A percentile compares a stretch with the other conserved stretches of the same genome.
Evolutionary conservation across 73 alveolate genomes (phyloP).

Genomic region (Paramecium primaurelia): DNA sequence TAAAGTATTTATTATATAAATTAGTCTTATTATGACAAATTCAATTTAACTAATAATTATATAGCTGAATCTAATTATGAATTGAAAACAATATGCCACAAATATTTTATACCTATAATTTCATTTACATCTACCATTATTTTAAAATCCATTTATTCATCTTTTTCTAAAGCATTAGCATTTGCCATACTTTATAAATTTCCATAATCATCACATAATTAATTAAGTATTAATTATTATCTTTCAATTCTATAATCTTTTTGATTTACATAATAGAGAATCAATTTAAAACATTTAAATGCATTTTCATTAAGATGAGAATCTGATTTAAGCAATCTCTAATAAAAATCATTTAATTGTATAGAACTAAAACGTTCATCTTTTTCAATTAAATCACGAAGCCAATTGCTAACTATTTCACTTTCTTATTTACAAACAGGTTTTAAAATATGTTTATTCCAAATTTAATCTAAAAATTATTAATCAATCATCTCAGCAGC

Average conservation of each 20-base stretch:
- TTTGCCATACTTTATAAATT: not conserved
- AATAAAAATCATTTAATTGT: not conserved
- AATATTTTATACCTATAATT: not conserved
- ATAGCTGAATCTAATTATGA: not conserved
- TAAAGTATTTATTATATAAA: not conserved
- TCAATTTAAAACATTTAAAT: not conserved
- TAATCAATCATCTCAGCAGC: constrained; percentile 1
- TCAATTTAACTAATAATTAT: not conserved
- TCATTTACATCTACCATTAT: not conserved
- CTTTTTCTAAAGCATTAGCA: not conserved
- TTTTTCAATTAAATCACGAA: not conserved
- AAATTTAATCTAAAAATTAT: not conserved
- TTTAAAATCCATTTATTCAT: not conserved
- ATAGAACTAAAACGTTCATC: not conserved
- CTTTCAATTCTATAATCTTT: not conserved
- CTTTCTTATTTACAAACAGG: not conserved
- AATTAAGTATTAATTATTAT: not conserved
- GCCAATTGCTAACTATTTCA: not conserved
- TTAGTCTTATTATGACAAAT: not conserved
- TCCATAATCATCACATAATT: not conserved
- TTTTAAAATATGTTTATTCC: not conserved
- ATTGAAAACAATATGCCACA: constrained; percentile 21
- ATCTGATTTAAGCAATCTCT: not conserved
- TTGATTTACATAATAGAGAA: not conserved
- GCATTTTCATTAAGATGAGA: not conserved